These are phyloP conservation scores for Strobilomyces dryophilus DNA, from an alignment of 768 basidiomycete species.

Conservation along the genomic window DNA sequence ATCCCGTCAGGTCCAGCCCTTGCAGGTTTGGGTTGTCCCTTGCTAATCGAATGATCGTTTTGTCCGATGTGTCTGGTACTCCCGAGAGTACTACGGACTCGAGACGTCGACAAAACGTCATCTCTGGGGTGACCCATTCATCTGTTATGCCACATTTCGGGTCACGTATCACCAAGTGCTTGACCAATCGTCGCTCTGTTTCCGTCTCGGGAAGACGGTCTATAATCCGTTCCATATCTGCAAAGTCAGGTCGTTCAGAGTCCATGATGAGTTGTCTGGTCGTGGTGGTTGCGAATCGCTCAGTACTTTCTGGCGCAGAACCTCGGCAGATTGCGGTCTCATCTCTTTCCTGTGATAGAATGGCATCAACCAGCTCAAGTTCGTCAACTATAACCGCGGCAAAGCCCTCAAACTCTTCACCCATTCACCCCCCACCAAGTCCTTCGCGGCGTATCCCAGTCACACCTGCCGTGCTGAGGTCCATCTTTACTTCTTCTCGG, in stretches of 20 bases:
- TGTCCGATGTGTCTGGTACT: slow-evolving; percentile 64
- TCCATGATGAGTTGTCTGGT: slow-evolving; percentile 17
- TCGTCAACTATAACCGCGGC: slow-evolving; percentile 49
- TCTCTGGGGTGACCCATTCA: slow-evolving; percentile 52
- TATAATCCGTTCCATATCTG: slow-evolving; percentile 56
- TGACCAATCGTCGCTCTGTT: slow-evolving; percentile 56
- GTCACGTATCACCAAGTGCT: slow-evolving; percentile 53
- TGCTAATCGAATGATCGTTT: slow-evolving; percentile 61
- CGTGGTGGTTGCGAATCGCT: neutral
- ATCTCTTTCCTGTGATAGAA: neutral
- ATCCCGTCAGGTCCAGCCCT: slow-evolving; percentile 73
- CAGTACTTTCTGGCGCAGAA: too few species aligned
- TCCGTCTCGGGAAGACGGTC: slow-evolving; percentile 57
- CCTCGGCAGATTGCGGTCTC: slow-evolving; percentile 24
- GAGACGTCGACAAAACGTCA: slow-evolving; percentile 60
- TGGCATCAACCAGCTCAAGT: slow-evolving; percentile 42
- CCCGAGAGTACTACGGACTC: slow-evolving; percentile 67
- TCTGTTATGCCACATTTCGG: slow-evolving; percentile 44
- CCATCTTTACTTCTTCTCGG: slow-evolving; percentile 84
- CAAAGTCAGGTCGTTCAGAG: slow-evolving; percentile 19
- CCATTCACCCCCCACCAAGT: slow-evolving; percentile 38
- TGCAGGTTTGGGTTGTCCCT: slow-evolving; percentile 60
- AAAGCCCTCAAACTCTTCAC: slow-evolving; percentile 21
- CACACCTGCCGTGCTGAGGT: slow-evolving; percentile 74
- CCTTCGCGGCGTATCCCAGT: slow-evolving; percentile 70